These are phyloP conservation scores for Gnomoniopsis sp. DNA, from an alignment of 2,329 filamentous ascomycete genomes.

Conservation along the genomic window DNA sequence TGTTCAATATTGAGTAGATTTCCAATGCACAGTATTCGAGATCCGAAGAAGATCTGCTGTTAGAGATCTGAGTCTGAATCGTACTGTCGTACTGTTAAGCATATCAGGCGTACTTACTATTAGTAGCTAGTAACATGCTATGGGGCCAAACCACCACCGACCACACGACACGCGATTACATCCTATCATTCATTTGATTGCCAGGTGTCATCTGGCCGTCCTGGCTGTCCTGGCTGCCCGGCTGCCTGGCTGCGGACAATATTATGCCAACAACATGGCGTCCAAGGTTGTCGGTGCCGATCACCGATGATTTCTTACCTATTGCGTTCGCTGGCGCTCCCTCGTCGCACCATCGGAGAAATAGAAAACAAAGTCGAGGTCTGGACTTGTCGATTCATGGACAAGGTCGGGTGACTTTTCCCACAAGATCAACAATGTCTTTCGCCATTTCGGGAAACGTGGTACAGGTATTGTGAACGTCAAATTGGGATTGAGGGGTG, in stretches of 20 bases:
- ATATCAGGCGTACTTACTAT: too few relatives aligned
- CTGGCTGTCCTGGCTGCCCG: too few relatives aligned
- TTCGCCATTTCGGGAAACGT: constrained; percentile 7
- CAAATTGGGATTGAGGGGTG: constrained; percentile 9
- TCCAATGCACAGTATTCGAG: background rate
- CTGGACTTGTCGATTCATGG: constrained; percentile 19
- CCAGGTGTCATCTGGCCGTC: too few relatives aligned
- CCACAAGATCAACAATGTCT: constrained; percentile 11
- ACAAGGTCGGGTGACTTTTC: constrained; percentile 7
- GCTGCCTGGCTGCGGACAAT: too few relatives aligned
- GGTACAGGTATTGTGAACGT: background rate
- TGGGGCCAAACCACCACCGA: too few relatives aligned
- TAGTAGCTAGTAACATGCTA: too few relatives aligned
- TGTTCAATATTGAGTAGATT: background rate
- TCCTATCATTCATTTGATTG: too few relatives aligned
- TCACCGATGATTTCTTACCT: background rate
- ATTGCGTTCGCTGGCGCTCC: background rate
- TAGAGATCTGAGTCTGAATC: too few relatives aligned
- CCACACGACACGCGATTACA: too few relatives aligned
- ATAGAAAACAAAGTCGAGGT: constrained; percentile 12
- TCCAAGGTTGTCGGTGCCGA: background rate
- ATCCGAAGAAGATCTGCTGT: background rate
- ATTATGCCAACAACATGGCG: background rate
- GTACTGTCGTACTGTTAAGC: too few relatives aligned
- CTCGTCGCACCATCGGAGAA: constrained; percentile 4